Conservation (phyloP, 1,284 basidiomycete species). For the Trametes hirsuta region DNA sequence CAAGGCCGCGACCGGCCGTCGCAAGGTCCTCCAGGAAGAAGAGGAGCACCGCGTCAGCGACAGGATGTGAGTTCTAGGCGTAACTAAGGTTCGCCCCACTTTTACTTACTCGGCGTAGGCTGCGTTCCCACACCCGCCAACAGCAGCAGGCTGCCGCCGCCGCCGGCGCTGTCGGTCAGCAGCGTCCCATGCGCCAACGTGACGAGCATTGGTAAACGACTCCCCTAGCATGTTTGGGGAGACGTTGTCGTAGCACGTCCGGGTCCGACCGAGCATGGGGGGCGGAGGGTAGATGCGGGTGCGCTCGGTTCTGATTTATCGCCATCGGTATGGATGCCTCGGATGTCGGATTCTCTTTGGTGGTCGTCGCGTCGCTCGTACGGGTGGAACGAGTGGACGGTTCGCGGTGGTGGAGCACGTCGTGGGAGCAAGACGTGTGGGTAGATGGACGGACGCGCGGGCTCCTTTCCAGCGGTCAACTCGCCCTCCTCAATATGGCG, state of each 20-base stretch:
- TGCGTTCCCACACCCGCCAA: constrained; percentile 83
- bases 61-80: constrained; percentile 64
- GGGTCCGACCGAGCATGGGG: constrained; percentile 64
- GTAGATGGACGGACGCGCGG: constrained; percentile 13
- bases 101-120: constrained; percentile 48
- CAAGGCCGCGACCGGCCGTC: constrained; percentile 62
- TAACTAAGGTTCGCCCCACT: constrained; percentile 30
- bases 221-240: constrained; percentile 23
- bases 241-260: constrained; percentile 45
- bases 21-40: constrained; percentile 80
- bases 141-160: constrained; percentile 56
- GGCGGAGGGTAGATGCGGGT: constrained; percentile 57
- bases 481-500: background rate
- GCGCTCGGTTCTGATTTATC: constrained; percentile 51
- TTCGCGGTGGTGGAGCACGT: constrained; percentile 20
- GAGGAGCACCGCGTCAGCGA: constrained; percentile 77
- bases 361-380: constrained; percentile 25
- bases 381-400: constrained; percentile 21
- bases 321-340: constrained; percentile 39
- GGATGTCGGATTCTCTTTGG: constrained; percentile 36
- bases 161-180: constrained; percentile 65
- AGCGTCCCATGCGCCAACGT: constrained; percentile 60
- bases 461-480: background rate
- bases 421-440: constrained; percentile 28
- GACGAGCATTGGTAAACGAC: constrained; percentile 75